Conservation (phyloP, 2,329 filamentous ascomycete species). For the Sarocladium kiliense region DNA sequence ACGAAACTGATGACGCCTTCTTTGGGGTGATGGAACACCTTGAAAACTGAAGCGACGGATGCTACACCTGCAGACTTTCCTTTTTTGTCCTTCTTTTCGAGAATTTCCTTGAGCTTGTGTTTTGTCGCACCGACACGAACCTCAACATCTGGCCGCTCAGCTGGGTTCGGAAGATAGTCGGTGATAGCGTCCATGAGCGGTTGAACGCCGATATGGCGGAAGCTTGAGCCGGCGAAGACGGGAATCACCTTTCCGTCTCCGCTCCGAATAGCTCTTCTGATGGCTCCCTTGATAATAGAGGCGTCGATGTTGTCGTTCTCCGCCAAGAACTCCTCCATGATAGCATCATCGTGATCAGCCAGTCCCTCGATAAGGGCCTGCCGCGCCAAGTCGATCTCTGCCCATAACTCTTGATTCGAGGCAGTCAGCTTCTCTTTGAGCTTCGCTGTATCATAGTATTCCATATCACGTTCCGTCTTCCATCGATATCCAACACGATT, state of each 20-base stretch:
- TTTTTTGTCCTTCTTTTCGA: constrained; percentile 33
- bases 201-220: constrained; percentile 90
- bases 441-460: constrained; percentile 21
- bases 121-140: constrained; percentile 60
- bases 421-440: constrained; percentile 33
- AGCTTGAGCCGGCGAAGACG: constrained; percentile 86
- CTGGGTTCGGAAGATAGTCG: constrained; percentile 79
- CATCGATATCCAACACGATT: constrained; percentile 71
- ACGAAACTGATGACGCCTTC: constrained; percentile 88
- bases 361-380: constrained; percentile 75
- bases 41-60: constrained; percentile 72
- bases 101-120: constrained; percentile 28
- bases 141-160: constrained; percentile 73
- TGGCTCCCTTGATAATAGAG: constrained; percentile 62
- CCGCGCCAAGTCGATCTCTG: constrained; percentile 71
- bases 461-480: constrained; percentile 41
- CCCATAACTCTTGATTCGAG: constrained; percentile 46
- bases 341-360: constrained; percentile 80
- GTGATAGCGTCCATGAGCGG: constrained; percentile 84
- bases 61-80: constrained; percentile 29
- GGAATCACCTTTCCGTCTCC: constrained; percentile 73
- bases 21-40: constrained; percentile 83
- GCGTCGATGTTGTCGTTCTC: constrained; percentile 68
- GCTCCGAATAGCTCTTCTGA: constrained; percentile 65
- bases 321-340: constrained; percentile 81